Conservation (phyloP, 2,329 filamentous ascomycete species). For the Penicillium capsulatum region DNA sequence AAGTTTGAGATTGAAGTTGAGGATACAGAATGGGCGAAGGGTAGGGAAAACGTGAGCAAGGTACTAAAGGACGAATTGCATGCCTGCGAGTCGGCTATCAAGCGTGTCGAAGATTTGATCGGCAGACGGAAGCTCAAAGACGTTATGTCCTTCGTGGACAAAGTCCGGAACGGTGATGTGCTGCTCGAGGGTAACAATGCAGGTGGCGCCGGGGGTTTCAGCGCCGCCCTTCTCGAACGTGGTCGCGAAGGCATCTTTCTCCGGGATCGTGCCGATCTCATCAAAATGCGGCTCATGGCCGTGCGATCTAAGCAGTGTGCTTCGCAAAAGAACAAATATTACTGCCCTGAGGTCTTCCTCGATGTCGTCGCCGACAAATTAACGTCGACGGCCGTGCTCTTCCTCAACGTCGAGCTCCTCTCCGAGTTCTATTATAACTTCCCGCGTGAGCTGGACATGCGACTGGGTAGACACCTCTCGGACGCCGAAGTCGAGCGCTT, state of each 20-base stretch:
- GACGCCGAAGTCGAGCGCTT: conserved; percentile 82
- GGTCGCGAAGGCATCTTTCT: conserved; percentile 92
- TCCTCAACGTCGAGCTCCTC: conserved; percentile 93
- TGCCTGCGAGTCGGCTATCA: conserved; percentile 75
- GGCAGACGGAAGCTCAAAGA: conserved; percentile 82
- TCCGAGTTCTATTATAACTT: conserved; percentile 99
- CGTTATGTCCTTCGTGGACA: conserved; percentile 87
- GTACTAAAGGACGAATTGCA: conserved; percentile 83
- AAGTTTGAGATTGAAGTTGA: conserved; percentile 97
- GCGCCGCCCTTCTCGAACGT: conserved; percentile 74
- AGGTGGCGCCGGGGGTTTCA: conserved; percentile 90
- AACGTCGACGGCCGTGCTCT: conserved; percentile 89
- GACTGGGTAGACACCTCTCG: conserved; percentile 75
- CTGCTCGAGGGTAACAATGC: conserved; percentile 76
- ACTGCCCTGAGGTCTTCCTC: conserved; percentile 96
- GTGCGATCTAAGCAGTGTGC: conserved; percentile 88
- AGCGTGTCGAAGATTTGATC: conserved; percentile 68
- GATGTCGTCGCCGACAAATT: conserved; percentile 94
- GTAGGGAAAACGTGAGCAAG: conserved; percentile 73
- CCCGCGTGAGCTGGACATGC: conserved; percentile 81
- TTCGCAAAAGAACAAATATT: conserved; percentile 81
- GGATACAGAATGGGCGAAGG: conserved; percentile 79
- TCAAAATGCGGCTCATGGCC: conserved; percentile 84
- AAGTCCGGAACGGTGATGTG: conserved; percentile 79
- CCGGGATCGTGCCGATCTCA: conserved; percentile 80